Evolutionary conservation across 495 filamentous ascomycete species (phyloP), one percentile per base, ranked within the genome.

Genomic region (Neurospora terricola): DNA sequence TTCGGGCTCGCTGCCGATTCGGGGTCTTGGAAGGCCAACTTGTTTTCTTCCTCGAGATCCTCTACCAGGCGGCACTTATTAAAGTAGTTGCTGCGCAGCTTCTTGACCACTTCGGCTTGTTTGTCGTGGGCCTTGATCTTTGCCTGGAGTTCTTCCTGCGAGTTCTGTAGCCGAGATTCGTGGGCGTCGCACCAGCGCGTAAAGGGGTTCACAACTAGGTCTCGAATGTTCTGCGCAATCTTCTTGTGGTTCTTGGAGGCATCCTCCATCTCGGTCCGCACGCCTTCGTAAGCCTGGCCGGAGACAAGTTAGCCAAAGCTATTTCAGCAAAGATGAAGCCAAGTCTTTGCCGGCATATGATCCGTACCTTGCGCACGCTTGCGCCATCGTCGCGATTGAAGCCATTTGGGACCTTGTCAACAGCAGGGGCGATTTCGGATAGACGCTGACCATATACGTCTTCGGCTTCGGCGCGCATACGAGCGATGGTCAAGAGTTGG

Each of bases 11-110:
- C 54, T 34, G 54, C 54, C 38, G 73, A 79, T 73, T 85, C 83
- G 2, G 94, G 93, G 74, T 93, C 93, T 78, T 98, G 93, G 80
- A 98, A 98, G 38, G 93, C 94, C 14, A 99, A 88, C 82, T 98
- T 98, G 79, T 97, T 97, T 86, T 99, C 96, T 82, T 99, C 96
- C 77, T 98, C 96, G 71, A 98, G 82, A 78, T 99, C 96, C 81
- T 99, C 96, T 8, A 98, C 90, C 59, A 97, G 87, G 66, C 96
- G 92, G 78, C 96, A 99, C 82, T 98, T 98, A 85, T 97, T 98
- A 88, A 97, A 99, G 82, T 99, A 99, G 75, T 91, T 89, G 78
- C 94, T 98, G 59, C 96, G 90, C 73, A 97, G 87, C 83, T 98
- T 97, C 85, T 93, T 92, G 39, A 96, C 93, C 34, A 87, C 79